A percentile compares a stretch with the other conserved stretches of the same genome.
phyloP scores from a whole-genome alignment of 2,329 filamentous ascomycete species.

The Fusarium acutatum region DNA sequence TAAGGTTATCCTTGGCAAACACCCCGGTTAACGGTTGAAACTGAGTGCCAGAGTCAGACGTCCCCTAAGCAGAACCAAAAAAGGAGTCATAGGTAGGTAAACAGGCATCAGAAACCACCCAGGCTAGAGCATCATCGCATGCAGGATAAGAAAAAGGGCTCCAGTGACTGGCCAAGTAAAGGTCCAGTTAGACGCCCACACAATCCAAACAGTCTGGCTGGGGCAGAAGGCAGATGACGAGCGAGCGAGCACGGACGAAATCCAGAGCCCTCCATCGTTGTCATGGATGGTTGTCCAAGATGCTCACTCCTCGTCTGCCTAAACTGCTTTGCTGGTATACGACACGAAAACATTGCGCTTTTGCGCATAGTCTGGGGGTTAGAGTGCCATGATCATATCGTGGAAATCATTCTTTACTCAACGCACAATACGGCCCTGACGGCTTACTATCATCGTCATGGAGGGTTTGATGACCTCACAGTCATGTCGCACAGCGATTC shows the following conservation, averaged over 20 bases:
- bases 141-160: background rate
- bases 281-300: background rate
- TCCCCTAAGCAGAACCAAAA: background rate
- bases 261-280: background rate
- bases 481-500: conserved; percentile 5
- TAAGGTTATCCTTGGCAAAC: conserved; percentile 10
- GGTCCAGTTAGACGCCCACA: background rate
- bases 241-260: conserved; percentile 8
- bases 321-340: background rate
- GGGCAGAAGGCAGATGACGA: conserved; percentile 5
- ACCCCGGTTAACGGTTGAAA: conserved; percentile 1
- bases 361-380: background rate
- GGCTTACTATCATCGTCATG: conserved; percentile 16
- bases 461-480: conserved; percentile 38
- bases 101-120: conserved; percentile 23
- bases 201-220: background rate
- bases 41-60: background rate
- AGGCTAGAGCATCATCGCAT: conserved; percentile 13
- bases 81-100: conserved; percentile 24
- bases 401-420: background rate
- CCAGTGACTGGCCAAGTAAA: conserved; percentile 7
- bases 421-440: conserved; percentile 8
- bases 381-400: conserved; percentile 1
- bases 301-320: conserved; percentile 21
- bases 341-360: background rate